Conservation (phyloP, 345 rosid species). For the Tarenaya hassleriana region DNA sequence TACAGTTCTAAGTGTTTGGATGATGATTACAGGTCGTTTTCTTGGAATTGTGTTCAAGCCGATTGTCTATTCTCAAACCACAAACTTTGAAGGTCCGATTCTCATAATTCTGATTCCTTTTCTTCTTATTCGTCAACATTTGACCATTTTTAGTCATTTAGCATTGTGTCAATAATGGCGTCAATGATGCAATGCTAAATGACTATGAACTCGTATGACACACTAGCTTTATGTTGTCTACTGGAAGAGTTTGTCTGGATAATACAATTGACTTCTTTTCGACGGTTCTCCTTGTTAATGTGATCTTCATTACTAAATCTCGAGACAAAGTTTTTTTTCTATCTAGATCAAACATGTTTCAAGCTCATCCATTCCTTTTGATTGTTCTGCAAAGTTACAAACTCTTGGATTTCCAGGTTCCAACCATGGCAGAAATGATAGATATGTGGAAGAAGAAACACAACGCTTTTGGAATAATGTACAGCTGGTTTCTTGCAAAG, state of each 20-base stretch:
- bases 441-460: slow-evolving; percentile 91
- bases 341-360: too few relatives aligned
- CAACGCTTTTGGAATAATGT: slow-evolving; percentile 79
- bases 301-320: slow-evolving; percentile 3
- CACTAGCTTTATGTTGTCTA: background rate
- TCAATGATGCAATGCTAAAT: background rate
- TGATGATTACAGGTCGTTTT: too few relatives aligned
- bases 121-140: slow-evolving; percentile 15
- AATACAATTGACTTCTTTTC: background rate
- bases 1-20: too few relatives aligned
- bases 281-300: slow-evolving; percentile 19
- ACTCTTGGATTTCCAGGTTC: slow-evolving; percentile 49
- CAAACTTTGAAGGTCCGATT: too few relatives aligned
- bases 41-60: too few relatives aligned
- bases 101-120: slow-evolving; percentile 2
- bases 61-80: too few relatives aligned
- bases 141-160: background rate
- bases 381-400: slow-evolving; percentile 7
- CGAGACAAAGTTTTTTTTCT: background rate
- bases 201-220: slow-evolving; percentile 3
- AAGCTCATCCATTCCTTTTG: slow-evolving; percentile 1
- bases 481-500: slow-evolving; percentile 98
- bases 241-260: slow-evolving; percentile 1
- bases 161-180: slow-evolving; percentile 1
- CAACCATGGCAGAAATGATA: slow-evolving; percentile 80